Evolutionary conservation across 2,329 filamentous ascomycete species (phyloP).

Genomic region (Raffaelea arxii): DNA sequence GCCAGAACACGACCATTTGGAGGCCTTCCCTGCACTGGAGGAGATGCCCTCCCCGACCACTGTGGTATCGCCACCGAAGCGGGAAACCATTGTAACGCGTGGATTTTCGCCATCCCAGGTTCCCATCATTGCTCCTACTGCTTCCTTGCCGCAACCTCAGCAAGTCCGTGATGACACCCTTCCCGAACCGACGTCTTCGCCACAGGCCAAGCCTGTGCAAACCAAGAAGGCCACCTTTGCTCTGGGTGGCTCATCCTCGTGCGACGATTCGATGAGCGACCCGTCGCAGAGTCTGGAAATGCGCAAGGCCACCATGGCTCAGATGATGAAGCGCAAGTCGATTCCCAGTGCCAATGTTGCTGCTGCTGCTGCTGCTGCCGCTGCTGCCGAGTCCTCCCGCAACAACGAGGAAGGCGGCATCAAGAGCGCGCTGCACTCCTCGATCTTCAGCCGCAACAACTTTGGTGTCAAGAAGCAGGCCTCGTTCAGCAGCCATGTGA

Average conservation of each 20-base stretch:
- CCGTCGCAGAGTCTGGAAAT: slow-evolving; percentile 39
- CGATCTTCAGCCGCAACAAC: slow-evolving; percentile 30
- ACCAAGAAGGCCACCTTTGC: slow-evolving; percentile 60
- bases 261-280: slow-evolving; percentile 63
- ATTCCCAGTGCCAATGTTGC: not conserved
- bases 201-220: slow-evolving; percentile 56
- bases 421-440: slow-evolving; percentile 39
- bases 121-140: slow-evolving; percentile 34
- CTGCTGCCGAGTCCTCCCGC: slow-evolving; percentile 30
- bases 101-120: slow-evolving; percentile 75
- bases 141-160: not conserved
- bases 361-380: not conserved
- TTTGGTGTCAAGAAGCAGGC: slow-evolving; percentile 60
- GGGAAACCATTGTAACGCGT: slow-evolving; percentile 59
- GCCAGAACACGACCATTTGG: no score
- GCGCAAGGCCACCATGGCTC: slow-evolving; percentile 23
- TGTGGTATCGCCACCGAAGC: not conserved
- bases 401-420: slow-evolving; percentile 69
- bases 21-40: no score
- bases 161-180: slow-evolving; percentile 31
- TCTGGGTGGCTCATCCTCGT: slow-evolving; percentile 72
- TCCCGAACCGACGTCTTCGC: slow-evolving; percentile 48
- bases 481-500: slow-evolving; percentile 70
- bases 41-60: not conserved
- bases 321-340: slow-evolving; percentile 20